Percentiles rank a stretch among this genome's conserved stretches.
phyloP scores from a whole-genome alignment of 2,329 filamentous ascomycete species.

The Penicillium sp. region DNA sequence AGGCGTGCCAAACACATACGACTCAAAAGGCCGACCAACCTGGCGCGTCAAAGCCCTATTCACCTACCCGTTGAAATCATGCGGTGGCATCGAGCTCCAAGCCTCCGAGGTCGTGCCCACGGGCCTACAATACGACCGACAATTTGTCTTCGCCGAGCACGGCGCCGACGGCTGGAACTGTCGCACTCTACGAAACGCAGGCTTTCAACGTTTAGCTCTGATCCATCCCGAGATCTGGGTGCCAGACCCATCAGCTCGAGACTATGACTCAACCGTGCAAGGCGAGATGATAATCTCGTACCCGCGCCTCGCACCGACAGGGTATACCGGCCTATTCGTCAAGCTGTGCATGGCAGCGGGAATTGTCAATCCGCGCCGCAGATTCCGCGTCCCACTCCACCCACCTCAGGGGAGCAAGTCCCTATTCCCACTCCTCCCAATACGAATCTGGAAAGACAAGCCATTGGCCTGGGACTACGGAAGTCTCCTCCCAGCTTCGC shows the following conservation, averaged over 20 bases:
- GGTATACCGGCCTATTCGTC: conserved; percentile 12
- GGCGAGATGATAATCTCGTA: conserved; percentile 56
- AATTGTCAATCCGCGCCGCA: conserved; percentile 38
- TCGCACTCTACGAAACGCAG: conserved; percentile 44
- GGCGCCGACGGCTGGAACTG: conserved; percentile 41
- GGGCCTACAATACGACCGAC: conserved; percentile 75
- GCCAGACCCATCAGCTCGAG: conserved; percentile 47
- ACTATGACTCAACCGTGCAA: conserved; percentile 44
- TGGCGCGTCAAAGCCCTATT: conserved; percentile 66
- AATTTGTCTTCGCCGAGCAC: conserved; percentile 76
- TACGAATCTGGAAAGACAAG: conserved; percentile 57
- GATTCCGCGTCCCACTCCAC: conserved; percentile 54
- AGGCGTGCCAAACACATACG: conserved; percentile 32
- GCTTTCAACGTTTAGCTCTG: conserved; percentile 63
- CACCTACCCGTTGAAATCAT: conserved; percentile 83
- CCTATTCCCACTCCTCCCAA: conserved; percentile 46
- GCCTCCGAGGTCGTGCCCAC: conserved; percentile 62
- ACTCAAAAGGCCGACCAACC: conserved; percentile 34
- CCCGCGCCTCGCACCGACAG: conserved; percentile 27
- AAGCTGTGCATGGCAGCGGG: conserved; percentile 30
- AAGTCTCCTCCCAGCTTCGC: conserved; percentile 45
- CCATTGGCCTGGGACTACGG: conserved; percentile 44
- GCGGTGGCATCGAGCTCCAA: conserved; percentile 70
- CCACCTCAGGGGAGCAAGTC: conserved; percentile 42
- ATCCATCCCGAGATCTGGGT: conserved; percentile 64